Percentiles rank a stretch among this genome's conserved stretches.
Conservation (phyloP, 2,329 filamentous ascomycete genomes). For the Ustulina deusta region DNA sequence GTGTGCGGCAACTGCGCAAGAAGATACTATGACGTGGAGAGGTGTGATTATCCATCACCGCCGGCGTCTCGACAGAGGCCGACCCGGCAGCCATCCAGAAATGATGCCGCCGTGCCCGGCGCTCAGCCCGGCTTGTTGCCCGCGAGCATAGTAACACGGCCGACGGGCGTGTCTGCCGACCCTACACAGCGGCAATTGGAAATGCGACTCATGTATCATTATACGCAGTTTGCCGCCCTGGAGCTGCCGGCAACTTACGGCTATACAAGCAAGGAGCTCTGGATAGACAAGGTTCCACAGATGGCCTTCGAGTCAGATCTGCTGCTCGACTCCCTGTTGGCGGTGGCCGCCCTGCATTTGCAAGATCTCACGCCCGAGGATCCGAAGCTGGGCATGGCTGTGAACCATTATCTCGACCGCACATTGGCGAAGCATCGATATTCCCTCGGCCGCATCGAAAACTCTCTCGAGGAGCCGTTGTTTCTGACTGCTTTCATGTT, state of each 20-base stretch:
- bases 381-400: conserved; percentile 22
- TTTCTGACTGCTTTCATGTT: conserved; percentile 37
- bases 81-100: background rate
- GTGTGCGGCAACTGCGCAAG: conserved; percentile 34
- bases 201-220: conserved; percentile 37
- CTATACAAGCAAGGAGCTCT: conserved; percentile 34
- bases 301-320: conserved; percentile 35
- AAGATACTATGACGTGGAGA: conserved; percentile 32
- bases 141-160: conserved; percentile 14
- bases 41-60: conserved; percentile 30
- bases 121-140: conserved; percentile 2
- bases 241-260: conserved; percentile 35
- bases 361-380: conserved; percentile 33
- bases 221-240: conserved; percentile 28
- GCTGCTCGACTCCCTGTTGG: conserved; percentile 34
- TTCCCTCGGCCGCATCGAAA: conserved; percentile 26
- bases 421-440: conserved; percentile 33
- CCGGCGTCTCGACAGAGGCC: conserved; percentile 21
- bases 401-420: conserved; percentile 32
- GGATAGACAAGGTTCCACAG: conserved; percentile 34
- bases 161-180: conserved; percentile 26
- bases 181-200: conserved; percentile 26
- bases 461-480: conserved; percentile 22
- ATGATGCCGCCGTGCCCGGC: conserved; percentile 5
- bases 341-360: conserved; percentile 33